Evolutionary conservation across 495 filamentous ascomycete species (phyloP).

Genomic region (Xylaria curta): DNA sequence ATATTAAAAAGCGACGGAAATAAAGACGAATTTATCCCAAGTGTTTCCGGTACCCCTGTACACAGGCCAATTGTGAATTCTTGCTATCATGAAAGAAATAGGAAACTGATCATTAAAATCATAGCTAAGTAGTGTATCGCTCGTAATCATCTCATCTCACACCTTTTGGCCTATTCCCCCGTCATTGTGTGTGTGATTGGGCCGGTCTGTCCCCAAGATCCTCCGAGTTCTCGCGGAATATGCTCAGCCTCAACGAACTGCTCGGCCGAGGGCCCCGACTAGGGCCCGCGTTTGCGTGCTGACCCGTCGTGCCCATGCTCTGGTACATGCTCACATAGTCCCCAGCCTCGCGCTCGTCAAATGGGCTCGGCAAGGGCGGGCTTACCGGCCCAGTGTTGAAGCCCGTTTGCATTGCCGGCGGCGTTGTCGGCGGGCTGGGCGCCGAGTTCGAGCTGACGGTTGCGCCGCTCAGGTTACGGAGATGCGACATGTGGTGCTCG

Average conservation of each 20-base stretch:
- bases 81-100: not conserved
- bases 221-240: conserved; percentile 46
- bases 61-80: not conserved
- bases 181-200: conserved; percentile 6
- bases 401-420: conserved; percentile 16
- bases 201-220: conserved; percentile 37
- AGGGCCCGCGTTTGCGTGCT: not conserved
- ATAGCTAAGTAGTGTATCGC: not conserved
- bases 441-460: conserved; percentile 46
- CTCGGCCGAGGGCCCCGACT: conserved; percentile 9
- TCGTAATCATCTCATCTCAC: not conserved
- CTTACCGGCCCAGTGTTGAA: conserved; percentile 25
- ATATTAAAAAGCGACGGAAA: not conserved
- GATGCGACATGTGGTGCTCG: conserved; percentile 50
- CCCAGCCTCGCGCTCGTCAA: conserved; percentile 16
- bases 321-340: conserved; percentile 40
- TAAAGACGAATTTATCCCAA: not conserved
- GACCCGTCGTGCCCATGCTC: not conserved
- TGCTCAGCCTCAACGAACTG: conserved; percentile 41
- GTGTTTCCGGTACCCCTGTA: not conserved
- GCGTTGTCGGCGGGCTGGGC: conserved; percentile 25
- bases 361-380: conserved; percentile 34
- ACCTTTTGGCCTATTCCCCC: not conserved
- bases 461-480: conserved; percentile 54
- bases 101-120: not conserved